Conservation (phyloP, 1,139 yeast species). For the Lodderomyces elongisporus region DNA sequence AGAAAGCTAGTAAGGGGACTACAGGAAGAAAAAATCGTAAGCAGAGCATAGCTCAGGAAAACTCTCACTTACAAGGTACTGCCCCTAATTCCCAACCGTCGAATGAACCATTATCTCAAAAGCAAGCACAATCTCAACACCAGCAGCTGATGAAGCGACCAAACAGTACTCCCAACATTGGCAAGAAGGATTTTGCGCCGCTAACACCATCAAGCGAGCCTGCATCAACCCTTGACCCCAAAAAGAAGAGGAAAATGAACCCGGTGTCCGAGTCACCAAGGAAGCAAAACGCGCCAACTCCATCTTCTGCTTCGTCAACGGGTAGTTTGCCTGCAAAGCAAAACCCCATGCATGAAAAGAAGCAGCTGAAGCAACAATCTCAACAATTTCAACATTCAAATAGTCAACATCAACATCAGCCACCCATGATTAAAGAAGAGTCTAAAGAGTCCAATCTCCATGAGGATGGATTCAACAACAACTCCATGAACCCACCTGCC, state of each 20-base stretch:
- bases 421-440: conserved; percentile 1
- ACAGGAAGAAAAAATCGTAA: conserved; percentile 33
- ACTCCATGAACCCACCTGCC: conserved; percentile 1
- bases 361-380: too few species aligned
- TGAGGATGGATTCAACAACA: conserved; percentile 1
- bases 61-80: conserved; percentile 9
- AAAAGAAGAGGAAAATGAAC: conserved; percentile 25
- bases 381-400: too few species aligned
- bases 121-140: conserved; percentile 2
- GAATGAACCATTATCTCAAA: conserved; percentile 14
- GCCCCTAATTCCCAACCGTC: conserved; percentile 9
- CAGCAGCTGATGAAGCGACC: conserved; percentile 6
- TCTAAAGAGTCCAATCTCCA: neutral
- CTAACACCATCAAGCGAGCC: conserved; percentile 43
- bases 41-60: conserved; percentile 18
- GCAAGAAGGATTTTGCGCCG: conserved; percentile 37
- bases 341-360: neutral
- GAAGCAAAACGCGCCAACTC: conserved; percentile 17
- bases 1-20: conserved; percentile 25
- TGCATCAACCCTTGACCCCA: conserved; percentile 13
- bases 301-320: conserved; percentile 22
- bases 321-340: too few species aligned
- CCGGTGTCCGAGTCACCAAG: conserved; percentile 32
- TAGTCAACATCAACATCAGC: too few species aligned
- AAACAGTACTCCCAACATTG: conserved; percentile 22